Conservation (phyloP, 2,329 filamentous ascomycete species). For the Canariomyces notabilis region DNA sequence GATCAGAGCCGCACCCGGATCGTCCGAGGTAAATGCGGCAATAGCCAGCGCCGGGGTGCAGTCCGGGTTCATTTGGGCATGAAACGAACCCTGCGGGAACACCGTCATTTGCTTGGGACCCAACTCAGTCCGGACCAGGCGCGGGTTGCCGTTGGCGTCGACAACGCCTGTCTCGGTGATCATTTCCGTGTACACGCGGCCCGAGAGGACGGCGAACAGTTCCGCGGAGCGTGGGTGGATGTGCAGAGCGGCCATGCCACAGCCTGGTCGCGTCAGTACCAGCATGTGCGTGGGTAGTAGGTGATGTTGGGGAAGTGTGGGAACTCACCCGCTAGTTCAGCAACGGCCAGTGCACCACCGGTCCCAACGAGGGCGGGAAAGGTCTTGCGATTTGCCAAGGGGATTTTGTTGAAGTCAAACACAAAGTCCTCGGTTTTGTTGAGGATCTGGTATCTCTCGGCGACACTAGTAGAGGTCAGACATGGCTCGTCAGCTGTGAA, state of each 20-base stretch:
- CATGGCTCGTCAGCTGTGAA: no score
- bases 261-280: constrained; percentile 21
- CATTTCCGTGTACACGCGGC: constrained; percentile 10
- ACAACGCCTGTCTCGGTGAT: constrained; percentile 11
- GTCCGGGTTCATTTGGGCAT: constrained; percentile 30
- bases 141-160: constrained; percentile 6
- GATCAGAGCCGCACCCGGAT: constrained; percentile 37
- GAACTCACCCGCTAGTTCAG: constrained; percentile 3
- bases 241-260: constrained; percentile 14
- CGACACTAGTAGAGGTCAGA: constrained; percentile 29
- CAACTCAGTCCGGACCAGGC: constrained; percentile 28
- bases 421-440: constrained; percentile 41
- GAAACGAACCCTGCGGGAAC: constrained; percentile 14
- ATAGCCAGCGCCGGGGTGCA: constrained; percentile 36
- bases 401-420: constrained; percentile 40
- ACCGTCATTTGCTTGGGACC: constrained; percentile 8
- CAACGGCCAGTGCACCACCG: constrained; percentile 7
- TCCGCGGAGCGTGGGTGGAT: constrained; percentile 17
- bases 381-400: constrained; percentile 49
- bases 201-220: constrained; percentile 12
- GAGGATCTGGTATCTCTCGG: constrained; percentile 40
- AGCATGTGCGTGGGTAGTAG: background rate
- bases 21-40: constrained; percentile 38
- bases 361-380: constrained; percentile 53
- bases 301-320: background rate